These are phyloP conservation scores for Rhodotorula babjevae DNA, from an alignment of 768 basidiomycete species.

Conservation along the genomic window DNA sequence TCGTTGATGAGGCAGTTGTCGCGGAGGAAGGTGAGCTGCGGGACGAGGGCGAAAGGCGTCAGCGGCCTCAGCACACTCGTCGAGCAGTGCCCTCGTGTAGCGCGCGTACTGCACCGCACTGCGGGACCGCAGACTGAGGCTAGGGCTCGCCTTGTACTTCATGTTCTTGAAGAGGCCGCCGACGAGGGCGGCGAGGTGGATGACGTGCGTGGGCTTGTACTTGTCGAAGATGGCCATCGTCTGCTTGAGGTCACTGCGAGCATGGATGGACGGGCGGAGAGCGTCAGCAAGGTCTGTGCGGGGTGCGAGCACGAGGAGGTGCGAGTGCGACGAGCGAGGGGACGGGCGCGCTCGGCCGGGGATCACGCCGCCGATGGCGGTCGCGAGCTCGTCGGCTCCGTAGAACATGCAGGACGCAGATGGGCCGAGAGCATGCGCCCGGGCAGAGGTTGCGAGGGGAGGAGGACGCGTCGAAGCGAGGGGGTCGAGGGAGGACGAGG, in stretches of 20 bases:
- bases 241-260: conserved; percentile 15
- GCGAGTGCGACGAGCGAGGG: not conserved
- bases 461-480: too few species aligned
- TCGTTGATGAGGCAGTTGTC: conserved; percentile 96
- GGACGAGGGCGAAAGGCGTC: not conserved
- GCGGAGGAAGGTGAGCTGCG: conserved; percentile 78
- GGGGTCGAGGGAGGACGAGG: not conserved
- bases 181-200: conserved; percentile 90
- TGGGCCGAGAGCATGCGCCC: too few species aligned
- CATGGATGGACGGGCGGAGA: not conserved
- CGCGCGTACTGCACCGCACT: too few species aligned
- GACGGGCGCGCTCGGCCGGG: too few species aligned
- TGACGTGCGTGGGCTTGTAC: conserved; percentile 91
- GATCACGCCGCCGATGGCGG: too few species aligned
- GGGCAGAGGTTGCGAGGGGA: too few species aligned
- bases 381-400: too few species aligned
- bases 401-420: too few species aligned
- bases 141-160: conserved; percentile 68
- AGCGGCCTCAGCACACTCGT: too few species aligned
- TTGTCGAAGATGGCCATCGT: conserved; percentile 60
- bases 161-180: conserved; percentile 95
- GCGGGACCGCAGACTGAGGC: too few species aligned
- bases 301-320: not conserved
- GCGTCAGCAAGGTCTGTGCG: not conserved
- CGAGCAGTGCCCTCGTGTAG: too few species aligned